Evolutionary conservation across 1,139 yeast genomes (phyloP), one percentile per base, ranked within the genome.

Genomic region (Pichia sp.): DNA sequence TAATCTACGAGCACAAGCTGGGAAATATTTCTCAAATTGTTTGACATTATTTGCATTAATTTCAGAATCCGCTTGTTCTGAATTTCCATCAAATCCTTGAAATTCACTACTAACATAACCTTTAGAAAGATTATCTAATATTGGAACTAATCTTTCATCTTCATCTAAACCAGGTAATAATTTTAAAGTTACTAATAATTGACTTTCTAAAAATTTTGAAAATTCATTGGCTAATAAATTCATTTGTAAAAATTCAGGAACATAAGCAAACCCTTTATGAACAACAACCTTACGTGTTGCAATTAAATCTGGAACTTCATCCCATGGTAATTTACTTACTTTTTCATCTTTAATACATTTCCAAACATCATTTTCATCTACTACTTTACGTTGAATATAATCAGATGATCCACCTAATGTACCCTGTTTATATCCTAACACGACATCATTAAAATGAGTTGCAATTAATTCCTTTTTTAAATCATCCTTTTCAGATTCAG

Each of bases 121-220:
- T 31, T 75, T 72, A 0, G 94, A 78, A 41, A 91, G 64, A 55
- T 88, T 88, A 56, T 78, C 78, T 47, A 91, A 68, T 23, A 93
- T 76, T 0, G 97, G 97, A 35, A 87, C 65, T 36, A 91, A 63
- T 46, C 99, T 70, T 58, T 88, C 95, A 57, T 89, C 96, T 64
- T 91, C 97, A 55, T 88, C 96, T 42, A 91, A 66, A 16, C 93
- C 70, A 3, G 96, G 95, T 41, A 89, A 65, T 20, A 84, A 74
- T 53, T 83, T 84, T 53, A 87, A 82, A 0, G 97, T 86, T 43
- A 70, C 66, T 19, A 79, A 63, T 46, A 91, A 67, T 29, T 78
- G 76, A 9, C 64, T 60, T 5, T 62, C 60, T 38, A 93, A 68
- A 40, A 66, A 66, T 14, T 69, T 75, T 31, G 76, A 68, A 57